These are phyloP conservation scores for Trypanosoma conorhini DNA, from an alignment of 208 protist genomes.

Conservation along the genomic window DNA sequence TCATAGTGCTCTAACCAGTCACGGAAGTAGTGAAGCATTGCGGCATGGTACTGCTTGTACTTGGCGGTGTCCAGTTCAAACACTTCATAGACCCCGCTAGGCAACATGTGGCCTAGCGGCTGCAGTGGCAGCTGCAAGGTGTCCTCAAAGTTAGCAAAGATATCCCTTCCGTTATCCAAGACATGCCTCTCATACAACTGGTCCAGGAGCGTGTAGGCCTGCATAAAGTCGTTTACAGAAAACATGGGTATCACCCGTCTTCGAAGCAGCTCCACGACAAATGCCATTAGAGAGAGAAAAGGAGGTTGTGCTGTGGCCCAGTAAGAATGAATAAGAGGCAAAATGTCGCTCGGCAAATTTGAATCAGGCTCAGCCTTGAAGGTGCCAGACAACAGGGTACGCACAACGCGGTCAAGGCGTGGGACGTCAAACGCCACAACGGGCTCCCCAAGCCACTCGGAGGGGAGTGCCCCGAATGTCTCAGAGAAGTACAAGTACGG, in stretches of 20 bases:
- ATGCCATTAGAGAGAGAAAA: slow-evolving; percentile 44
- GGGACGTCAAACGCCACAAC: slow-evolving; percentile 71
- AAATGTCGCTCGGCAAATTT: slow-evolving; percentile 46
- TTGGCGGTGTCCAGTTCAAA: slow-evolving; percentile 99
- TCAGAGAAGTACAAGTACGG: slow-evolving; percentile 59
- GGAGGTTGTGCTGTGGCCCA: slow-evolving; percentile 57
- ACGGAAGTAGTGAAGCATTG: slow-evolving; percentile 64
- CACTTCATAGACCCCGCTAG: slow-evolving; percentile 97
- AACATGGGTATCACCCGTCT: slow-evolving; percentile 70
- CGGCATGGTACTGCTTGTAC: slow-evolving; percentile 95
- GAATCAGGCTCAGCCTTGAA: neutral
- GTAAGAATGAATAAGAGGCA: slow-evolving; percentile 32
- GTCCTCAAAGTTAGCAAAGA: slow-evolving; percentile 88
- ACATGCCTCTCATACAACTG: slow-evolving; percentile 54
- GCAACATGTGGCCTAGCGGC: slow-evolving; percentile 97
- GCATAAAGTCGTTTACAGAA: slow-evolving; percentile 42
- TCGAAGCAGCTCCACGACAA: slow-evolving; percentile 79
- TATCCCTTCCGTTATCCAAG: slow-evolving; percentile 47
- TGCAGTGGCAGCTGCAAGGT: slow-evolving; percentile 94
- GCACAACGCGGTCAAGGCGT: slow-evolving; percentile 28
- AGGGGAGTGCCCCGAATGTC: slow-evolving; percentile 39
- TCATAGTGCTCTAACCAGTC: slow-evolving; percentile 48
- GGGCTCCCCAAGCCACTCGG: slow-evolving; percentile 83
- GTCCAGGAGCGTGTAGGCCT: slow-evolving; percentile 65
- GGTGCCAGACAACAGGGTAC: slow-evolving; percentile 16